Evolutionary conservation across 768 basidiomycete genomes (phyloP), one percentile per base, ranked within the genome.

Genomic region (Mycena latifolia): DNA sequence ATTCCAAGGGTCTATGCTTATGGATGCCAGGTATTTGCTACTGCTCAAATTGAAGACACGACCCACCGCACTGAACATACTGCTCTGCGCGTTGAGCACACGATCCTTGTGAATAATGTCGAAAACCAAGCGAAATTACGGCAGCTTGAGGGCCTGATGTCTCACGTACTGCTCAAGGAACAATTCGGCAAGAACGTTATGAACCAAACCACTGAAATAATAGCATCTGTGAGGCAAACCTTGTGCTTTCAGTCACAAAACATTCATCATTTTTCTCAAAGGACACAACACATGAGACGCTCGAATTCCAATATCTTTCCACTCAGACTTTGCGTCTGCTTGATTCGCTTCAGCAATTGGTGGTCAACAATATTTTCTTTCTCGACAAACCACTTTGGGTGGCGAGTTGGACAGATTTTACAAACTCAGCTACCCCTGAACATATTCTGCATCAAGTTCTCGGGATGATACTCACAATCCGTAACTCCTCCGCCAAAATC

Each of bases 161-260:
- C 52, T 5, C 52, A 17, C 14, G 24, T 53, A 2, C 35, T 53
- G 1, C 52, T 53, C 8, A 33, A 53, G 27, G 29, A 27, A 2
- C 47, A 8, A 8, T 48, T 48, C 17, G 47, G 47, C 3, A 27
- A 48, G 9, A 29, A 48, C 17, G 17, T 48, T 10, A 28, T 28
- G 47, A 27, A 29, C 22, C 47, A 15, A 18, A 48, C 47, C 7
- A 48, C 64, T 14, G 37, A 60, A 55, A 59, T 55, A 39, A 55
- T 68, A 14, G n/a, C 37, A 20, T 28, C 53, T 35, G 67, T 68
- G 17, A 24, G 61, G 20, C 27, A 7, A 1, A 5, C 18, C 11
- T 22, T n/a, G n/a, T n/a, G n/a, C n/a, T n/a, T n/a, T 22, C 12
- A 3, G n/a, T 11, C 12, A 25, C 15, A 18, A 24, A 1, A 6